phyloP scores from a whole-genome alignment of 768 basidiomycete genomes.

The Agaricus blazei region DNA sequence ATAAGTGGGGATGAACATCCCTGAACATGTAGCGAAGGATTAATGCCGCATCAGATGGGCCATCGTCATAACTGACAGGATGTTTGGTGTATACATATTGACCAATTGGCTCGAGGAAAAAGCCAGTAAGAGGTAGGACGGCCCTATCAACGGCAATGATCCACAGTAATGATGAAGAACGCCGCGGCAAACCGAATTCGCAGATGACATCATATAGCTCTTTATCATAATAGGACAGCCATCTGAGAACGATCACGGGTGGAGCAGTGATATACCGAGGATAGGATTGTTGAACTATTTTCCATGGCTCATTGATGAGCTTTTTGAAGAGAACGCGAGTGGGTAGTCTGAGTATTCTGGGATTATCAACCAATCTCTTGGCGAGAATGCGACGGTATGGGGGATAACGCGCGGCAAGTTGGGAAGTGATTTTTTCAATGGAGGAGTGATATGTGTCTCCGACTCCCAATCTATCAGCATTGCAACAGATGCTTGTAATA shows the following conservation, averaged over 20 bases:
- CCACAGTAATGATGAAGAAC: not conserved
- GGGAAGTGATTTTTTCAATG: not conserved
- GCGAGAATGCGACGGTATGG: slow-evolving; percentile 14
- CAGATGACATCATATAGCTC: not conserved
- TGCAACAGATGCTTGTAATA: not conserved
- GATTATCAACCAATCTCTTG: slow-evolving; percentile 13
- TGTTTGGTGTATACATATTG: not conserved
- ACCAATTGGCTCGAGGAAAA: no score
- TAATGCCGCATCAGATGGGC: not conserved
- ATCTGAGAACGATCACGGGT: not conserved
- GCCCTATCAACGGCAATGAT: not conserved
- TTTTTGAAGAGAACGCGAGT: slow-evolving; percentile 16
- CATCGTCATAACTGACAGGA: not conserved
- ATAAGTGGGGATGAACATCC: no score
- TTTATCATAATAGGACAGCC: no score
- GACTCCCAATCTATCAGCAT: not conserved
- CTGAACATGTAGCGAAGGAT: not conserved
- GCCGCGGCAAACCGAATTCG: not conserved
- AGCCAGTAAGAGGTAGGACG: no score
- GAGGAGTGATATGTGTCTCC: no score
- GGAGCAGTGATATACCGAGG: not conserved
- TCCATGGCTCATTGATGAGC: slow-evolving; percentile 19
- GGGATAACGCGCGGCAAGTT: slow-evolving; percentile 16
- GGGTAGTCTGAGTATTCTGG: slow-evolving; percentile 15
- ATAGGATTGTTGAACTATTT: slow-evolving; percentile 5